Evolutionary conservation across 768 basidiomycete species (phyloP), one percentile per base, ranked within the genome.

Genomic region (Leccinum uliginosum): DNA sequence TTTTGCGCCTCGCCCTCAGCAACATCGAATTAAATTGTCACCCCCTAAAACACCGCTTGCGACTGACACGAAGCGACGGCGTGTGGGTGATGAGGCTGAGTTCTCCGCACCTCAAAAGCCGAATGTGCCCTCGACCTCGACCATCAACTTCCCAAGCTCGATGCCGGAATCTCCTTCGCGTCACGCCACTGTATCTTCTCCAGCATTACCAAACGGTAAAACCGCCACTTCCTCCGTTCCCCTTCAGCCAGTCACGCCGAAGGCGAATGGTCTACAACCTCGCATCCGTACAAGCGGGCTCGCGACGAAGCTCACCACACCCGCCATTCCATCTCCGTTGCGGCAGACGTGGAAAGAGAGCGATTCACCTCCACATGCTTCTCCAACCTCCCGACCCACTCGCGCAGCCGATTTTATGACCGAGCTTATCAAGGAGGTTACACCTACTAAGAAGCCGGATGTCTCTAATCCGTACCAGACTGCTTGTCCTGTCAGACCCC

Each of bases 391-490:
- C 34, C 75, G 51, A 65, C 82, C 80, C 26, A 88, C 86, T 2
- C 81, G 84, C 62, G 83, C 87, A 6, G 89, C 87, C 11, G 81
- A 75, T 64, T 82, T 83, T 52, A 83, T 89, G 80, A 77, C 83
- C 1, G 83, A 83, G 53, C 75, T 91, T 53, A 83, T 89, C 61
- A 85, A 87, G 68, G 85, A 86, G 61, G 83, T 80, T 8, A 85
- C 86, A 0, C 85, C 86, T 0, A 76, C 81, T 14, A 83, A 80
- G 69, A 83, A 76, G 56, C 78, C 81, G 21, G 89, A 87, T 62
- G 78, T 90, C 44, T 82, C 81, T 51, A 92, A 92, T 67, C 90
- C 90, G 0, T 91, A 92, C 64, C 86, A 91, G 67, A 78, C 80
- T 19, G 83, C 84, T 15, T 87, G 82, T 62, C 87, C 87, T 38